Evolutionary conservation across 179 eudicot genomes (phyloP).

Genomic region (Silene coronaria): DNA sequence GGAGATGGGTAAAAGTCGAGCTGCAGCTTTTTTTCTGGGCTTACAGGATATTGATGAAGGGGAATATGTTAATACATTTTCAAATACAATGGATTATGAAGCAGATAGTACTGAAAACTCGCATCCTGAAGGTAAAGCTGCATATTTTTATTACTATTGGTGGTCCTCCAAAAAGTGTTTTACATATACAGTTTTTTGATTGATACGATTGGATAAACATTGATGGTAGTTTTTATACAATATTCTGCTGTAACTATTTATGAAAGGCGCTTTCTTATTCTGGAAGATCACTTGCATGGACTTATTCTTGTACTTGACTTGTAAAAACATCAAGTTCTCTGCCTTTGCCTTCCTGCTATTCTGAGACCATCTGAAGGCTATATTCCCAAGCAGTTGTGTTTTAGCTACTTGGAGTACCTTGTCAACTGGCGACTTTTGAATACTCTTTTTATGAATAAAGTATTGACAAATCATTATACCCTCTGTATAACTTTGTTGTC

Average conservation of each 20-base stretch:
- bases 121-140: conserved; percentile 64
- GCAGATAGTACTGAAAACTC: conserved; percentile 59
- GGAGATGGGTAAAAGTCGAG: conserved; percentile 99
- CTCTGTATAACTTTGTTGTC: not conserved
- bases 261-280: not conserved
- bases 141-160: not conserved
- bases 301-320: not conserved
- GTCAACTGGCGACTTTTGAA: not conserved
- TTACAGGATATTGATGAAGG: conserved; percentile 91
- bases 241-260: not conserved
- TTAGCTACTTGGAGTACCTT: not conserved
- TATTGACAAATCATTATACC: conserved; percentile 1
- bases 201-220: not conserved
- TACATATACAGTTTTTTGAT: not conserved
- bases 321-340: not conserved
- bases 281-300: not conserved
- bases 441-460: not conserved
- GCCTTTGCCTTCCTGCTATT: not conserved
- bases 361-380: not conserved
- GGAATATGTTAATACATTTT: conserved; percentile 55
- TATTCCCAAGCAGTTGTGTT: not conserved
- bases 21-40: conserved; percentile 95
- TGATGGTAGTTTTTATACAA: not conserved
- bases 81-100: conserved; percentile 70
- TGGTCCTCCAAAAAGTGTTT: not conserved